Evolutionary conservation across 441 rosid species (phyloP), one percentile per base, ranked within the genome.

Genomic region (Aquilaria agallochum): DNA sequence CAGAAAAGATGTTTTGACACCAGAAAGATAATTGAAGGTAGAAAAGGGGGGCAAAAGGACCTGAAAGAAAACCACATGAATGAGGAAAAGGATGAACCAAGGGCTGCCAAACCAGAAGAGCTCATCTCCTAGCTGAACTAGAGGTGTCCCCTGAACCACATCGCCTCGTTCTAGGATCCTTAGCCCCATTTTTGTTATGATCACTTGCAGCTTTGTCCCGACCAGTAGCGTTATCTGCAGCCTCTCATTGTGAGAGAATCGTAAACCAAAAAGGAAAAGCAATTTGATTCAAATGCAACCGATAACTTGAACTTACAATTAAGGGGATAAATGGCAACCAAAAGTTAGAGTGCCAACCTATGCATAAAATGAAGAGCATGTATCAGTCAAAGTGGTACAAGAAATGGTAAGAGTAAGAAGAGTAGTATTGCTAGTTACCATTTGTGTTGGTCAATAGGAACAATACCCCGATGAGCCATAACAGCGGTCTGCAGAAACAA

Each of bases 31-130:
- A 20, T 20, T 20, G 27, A 20, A 20, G 27, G 27, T 20, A 20
- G 27, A 20, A 20, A 20, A 20, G 27, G 27, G 27, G 27, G 27
- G 27, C 27, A 20, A n/a, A 32, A 31, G 44, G 73, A 90, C 97
- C 96, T 86, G 91, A 74, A 95, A 95, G 65, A 95, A 95, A 64
- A 81, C 85, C 45, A 89, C 51, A 67, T 92, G 96, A 65, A 95
- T 87, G 59, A 95, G 90, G 59, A 81, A 82, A 69, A 95, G 98
- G 60, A 95, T 71, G 65, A 95, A 73, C 53, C 82, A 90, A 0
- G 99, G 98, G 11, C 86, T 77, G 10, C 95, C 89, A 9, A 95
- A 92, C 99, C 99, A 95, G 84, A 95, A 95, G 55, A 91, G 94
- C 20, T 91, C 91, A 68, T 95, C 92, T 0, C 91, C 86, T 5